These are phyloP conservation scores for Isatis tinctoria DNA, from an alignment of 345 rosid species.

Conservation along the genomic window DNA sequence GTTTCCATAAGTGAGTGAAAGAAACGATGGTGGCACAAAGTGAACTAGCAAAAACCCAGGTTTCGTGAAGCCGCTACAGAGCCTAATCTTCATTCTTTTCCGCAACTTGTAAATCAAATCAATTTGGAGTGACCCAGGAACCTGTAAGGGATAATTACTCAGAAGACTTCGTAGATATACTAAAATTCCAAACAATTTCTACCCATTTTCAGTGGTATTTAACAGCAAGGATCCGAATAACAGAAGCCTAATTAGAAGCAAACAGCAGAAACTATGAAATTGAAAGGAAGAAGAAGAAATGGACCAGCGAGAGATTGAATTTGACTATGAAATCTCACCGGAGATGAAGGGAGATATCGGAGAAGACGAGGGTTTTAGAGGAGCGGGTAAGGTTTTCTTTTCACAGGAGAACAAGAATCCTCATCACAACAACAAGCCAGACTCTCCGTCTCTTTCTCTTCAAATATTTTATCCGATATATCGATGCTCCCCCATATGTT, in stretches of 20 bases:
- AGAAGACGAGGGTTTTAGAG: conserved; percentile 31
- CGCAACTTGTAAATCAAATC: background rate
- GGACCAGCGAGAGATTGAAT: background rate
- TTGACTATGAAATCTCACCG: conserved; percentile 24
- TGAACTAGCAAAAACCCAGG: conserved; percentile 56
- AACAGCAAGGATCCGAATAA: background rate
- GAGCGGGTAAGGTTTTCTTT: conserved; percentile 26
- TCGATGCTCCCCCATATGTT: background rate
- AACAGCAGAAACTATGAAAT: background rate
- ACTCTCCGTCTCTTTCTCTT: background rate
- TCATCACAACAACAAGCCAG: background rate
- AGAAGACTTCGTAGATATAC: background rate
- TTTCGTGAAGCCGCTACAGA: conserved; percentile 45
- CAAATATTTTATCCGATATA: conserved; percentile 18
- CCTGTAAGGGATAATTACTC: background rate
- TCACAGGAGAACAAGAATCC: background rate
- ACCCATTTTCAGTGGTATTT: background rate
- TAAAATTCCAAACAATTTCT: background rate
- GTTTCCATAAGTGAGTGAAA: conserved; percentile 27
- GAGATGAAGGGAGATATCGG: conserved; percentile 4
- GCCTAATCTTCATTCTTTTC: conserved; percentile 50
- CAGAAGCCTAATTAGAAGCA: background rate
- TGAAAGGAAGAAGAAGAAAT: background rate
- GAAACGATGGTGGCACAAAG: conserved; percentile 51
- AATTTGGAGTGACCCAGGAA: background rate